Evolutionary conservation across 352 stramenopile genomes (phyloP).

Genomic region (Plasmopara muralis): DNA sequence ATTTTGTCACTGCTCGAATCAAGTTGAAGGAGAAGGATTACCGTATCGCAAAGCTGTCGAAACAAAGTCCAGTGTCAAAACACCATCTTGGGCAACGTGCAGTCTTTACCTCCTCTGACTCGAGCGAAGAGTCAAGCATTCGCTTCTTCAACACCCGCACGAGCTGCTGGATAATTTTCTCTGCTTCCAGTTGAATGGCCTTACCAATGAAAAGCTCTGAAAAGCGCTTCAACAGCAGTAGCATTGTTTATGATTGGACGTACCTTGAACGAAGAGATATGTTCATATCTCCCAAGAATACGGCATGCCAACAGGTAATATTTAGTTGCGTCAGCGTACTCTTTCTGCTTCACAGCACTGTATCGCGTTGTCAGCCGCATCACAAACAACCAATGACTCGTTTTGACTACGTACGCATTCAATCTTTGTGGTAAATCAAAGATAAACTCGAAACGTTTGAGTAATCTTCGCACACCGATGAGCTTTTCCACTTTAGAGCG

Average conservation of each 20-base stretch:
- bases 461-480: slow-evolving; percentile 91
- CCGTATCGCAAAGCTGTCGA: slow-evolving; percentile 50
- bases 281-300: slow-evolving; percentile 83
- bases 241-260: background rate
- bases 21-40: slow-evolving; percentile 56
- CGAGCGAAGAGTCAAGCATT: slow-evolving; percentile 37
- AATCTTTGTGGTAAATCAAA: slow-evolving; percentile 93
- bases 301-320: slow-evolving; percentile 81
- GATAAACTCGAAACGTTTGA: slow-evolving; percentile 96
- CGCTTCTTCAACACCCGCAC: slow-evolving; percentile 50
- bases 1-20: slow-evolving; percentile 67
- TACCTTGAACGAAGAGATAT: slow-evolving; percentile 86
- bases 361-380: slow-evolving; percentile 1
- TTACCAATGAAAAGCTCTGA: slow-evolving; percentile 14
- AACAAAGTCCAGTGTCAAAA: background rate
- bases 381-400: background rate
- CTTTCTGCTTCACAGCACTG: slow-evolving; percentile 81
- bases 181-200: slow-evolving; percentile 81
- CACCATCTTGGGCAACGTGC: background rate
- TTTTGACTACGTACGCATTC: slow-evolving; percentile 30
- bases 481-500: slow-evolving; percentile 94
- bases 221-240: background rate
- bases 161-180: slow-evolving; percentile 81
- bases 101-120: slow-evolving; percentile 43
- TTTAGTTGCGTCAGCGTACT: slow-evolving; percentile 82